These are phyloP conservation scores for Trametes polyzona DNA, from an alignment of 1,284 basidiomycete species.

Conservation along the genomic window DNA sequence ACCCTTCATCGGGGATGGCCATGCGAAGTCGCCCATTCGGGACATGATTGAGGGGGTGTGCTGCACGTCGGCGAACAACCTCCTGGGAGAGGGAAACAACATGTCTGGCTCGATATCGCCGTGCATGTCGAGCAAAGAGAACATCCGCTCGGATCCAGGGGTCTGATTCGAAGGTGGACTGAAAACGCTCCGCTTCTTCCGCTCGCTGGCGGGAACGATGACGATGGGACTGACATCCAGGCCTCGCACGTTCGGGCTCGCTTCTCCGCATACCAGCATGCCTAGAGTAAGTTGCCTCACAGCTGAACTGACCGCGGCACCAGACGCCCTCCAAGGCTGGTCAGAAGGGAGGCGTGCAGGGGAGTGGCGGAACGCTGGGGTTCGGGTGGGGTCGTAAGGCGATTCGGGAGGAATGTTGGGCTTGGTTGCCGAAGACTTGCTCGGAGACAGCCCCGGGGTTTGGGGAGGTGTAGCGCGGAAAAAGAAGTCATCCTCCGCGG, in stretches of 20 bases:
- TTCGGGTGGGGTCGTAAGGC: slow-evolving; percentile 71
- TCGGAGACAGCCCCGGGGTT: slow-evolving; percentile 31
- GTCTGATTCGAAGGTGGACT: slow-evolving; percentile 32
- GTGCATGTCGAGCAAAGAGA: neutral
- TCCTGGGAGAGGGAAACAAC: slow-evolving; percentile 7
- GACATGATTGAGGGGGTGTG: slow-evolving; percentile 7
- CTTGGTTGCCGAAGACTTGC: slow-evolving; percentile 16
- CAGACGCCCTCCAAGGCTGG: slow-evolving; percentile 74
- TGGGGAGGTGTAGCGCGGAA: slow-evolving; percentile 35
- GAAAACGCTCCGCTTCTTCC: slow-evolving; percentile 36
- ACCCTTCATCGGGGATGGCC: slow-evolving; percentile 4
- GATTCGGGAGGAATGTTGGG: slow-evolving; percentile 54
- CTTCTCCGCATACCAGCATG: slow-evolving; percentile 52
- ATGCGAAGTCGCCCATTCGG: slow-evolving; percentile 8
- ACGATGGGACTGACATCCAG: slow-evolving; percentile 40
- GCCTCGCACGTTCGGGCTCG: slow-evolving; percentile 44
- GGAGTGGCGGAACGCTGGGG: slow-evolving; percentile 75
- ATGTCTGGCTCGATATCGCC: slow-evolving; percentile 1
- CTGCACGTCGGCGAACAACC: slow-evolving; percentile 3
- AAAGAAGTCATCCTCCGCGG: slow-evolving; percentile 5
- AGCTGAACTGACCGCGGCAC: slow-evolving; percentile 69
- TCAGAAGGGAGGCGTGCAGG: slow-evolving; percentile 69
- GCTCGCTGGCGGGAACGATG: slow-evolving; percentile 35
- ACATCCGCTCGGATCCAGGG: neutral
- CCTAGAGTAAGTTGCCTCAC: slow-evolving; percentile 66